Percentiles rank a stretch among this genome's conserved stretches.
Conservation (phyloP, 495 filamentous ascomycete genomes). For the Daldinia bambusicola region DNA sequence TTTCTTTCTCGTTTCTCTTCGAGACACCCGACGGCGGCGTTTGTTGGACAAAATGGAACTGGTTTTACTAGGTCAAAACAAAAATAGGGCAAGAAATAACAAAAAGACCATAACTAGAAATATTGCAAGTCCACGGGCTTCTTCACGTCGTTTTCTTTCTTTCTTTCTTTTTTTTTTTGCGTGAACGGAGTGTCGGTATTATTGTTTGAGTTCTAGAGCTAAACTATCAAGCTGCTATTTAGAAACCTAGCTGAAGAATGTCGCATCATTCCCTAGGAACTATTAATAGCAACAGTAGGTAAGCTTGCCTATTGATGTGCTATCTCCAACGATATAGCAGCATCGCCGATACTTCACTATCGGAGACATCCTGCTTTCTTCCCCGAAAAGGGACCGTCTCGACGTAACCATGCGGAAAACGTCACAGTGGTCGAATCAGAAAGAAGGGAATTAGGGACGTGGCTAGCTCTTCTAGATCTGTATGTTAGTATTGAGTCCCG, state of each 20-base stretch:
- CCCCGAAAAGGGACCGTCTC: not conserved
- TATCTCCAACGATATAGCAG: not conserved
- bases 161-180: too few species aligned
- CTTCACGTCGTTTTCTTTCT: too few species aligned
- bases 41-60: constrained; percentile 23
- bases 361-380: not conserved
- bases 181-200: too few species aligned
- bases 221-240: too few species aligned
- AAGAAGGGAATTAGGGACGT: too few species aligned
- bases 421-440: too few species aligned
- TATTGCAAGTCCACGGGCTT: not conserved
- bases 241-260: not conserved
- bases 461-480: too few species aligned
- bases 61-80: constrained; percentile 11
- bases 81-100: constrained; percentile 6
- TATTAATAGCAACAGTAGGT: too few species aligned
- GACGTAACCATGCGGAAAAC: not conserved
- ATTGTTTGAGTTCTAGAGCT: too few species aligned
- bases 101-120: not conserved
- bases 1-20: not conserved
- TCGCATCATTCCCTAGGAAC: too few species aligned
- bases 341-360: not conserved
- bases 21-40: constrained; percentile 17
- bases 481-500: too few species aligned
- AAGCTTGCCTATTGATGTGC: too few species aligned